Base-by-base conservation (phyloP, 2,329 filamentous ascomycete species). In the Sclerotinia spermophila region DNA sequence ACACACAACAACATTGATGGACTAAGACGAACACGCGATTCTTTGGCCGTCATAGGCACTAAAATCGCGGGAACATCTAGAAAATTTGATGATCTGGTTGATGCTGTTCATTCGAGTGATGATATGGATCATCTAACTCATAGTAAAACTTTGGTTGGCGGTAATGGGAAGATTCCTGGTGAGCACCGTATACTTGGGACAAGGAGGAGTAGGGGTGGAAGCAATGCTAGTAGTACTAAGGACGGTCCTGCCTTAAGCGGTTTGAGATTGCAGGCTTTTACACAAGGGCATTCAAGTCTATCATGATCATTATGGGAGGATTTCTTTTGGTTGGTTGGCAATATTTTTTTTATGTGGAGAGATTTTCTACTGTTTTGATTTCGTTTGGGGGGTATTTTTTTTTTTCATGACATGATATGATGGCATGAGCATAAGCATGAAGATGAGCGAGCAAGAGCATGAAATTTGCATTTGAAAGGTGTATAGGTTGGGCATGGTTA, bases 81-180 rank as follows among this genome's bases (percentile, higher is more conserved):
- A 44, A 73, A 72, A 68, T 76, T 75, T 40, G 74, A 74, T 45
- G 74, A 74, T 51, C 71, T 76, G 69, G 74, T 76, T 35, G 71
- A 74, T 71, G 73, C 71, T 66, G 68, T 66, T 66, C 53, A 65
- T 53, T 42, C 51, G 53, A 65, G 68, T 66, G 68, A 66, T 65
- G 68, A 70, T 48, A 5, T 66, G 30, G 68, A 66, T 38, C 51
- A 66, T 66, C 10, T 66, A 53, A n/a, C 58, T 53, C 68, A 55
- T 58, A 58, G 48, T 30, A 70, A 70, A 56, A 44, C 48, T 40
- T 66, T 58, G 51, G 42, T 61, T 51, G 68, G 68, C 19, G 68
- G 68, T 3, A 70, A 70, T 40, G 68, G 68, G 21, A 70, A 70
- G 53, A 30, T 70, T 35, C 68, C 68, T 40, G 69, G 69, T 13